Evolutionary conservation across 202 grass and related monocot species (phyloP), one percentile per base, ranked within the genome.

Genomic region (Setaria viridis): DNA sequence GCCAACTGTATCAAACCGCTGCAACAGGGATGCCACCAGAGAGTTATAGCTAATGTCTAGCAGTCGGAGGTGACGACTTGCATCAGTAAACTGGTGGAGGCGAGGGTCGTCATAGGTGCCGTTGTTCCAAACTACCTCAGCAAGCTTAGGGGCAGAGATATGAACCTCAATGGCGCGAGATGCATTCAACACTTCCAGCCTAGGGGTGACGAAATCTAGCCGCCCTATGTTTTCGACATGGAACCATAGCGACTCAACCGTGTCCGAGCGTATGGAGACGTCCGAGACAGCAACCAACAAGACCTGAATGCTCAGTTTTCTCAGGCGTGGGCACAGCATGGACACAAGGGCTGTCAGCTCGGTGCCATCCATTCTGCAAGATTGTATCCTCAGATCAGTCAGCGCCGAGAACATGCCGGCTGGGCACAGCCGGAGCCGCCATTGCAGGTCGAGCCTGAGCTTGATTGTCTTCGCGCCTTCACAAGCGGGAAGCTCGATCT

Each of bases 11-110:
- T 63, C 76, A 0, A 78, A 48, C n/a, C 1, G 3, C 41, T 10
- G 58, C 21, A 62, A 2, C 56, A 77, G 54, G 1, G 74, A 1
- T 2, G 3, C 47, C 47, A 49, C 47, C 1, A 49, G 1, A 49
- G 47, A 49, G 2, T 13, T 3, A 2, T 0, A 0, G 9, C 0
- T 3, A 0, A 72, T 6, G 0, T 16, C 4, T 33, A 32, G 11
- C 1, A 17, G 2, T 25, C 8, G 11, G 11, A 54, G 58, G 7
- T 6, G 29, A 33, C 48, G 48, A 20, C 48, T 21, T 2, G 5
- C 25, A 6, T 15, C 47, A 1, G 0, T 0, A 3, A 15, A 41
- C 39, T 41, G 39, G 39, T 41, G 39, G 39, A 2, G 39, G 39
- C 39, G 5, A 3, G 2, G 13, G 14, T 32, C 6, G 14, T 32